Base-by-base conservation (phyloP, 306 rosid species). In the Corylus heterophylla region DNA sequence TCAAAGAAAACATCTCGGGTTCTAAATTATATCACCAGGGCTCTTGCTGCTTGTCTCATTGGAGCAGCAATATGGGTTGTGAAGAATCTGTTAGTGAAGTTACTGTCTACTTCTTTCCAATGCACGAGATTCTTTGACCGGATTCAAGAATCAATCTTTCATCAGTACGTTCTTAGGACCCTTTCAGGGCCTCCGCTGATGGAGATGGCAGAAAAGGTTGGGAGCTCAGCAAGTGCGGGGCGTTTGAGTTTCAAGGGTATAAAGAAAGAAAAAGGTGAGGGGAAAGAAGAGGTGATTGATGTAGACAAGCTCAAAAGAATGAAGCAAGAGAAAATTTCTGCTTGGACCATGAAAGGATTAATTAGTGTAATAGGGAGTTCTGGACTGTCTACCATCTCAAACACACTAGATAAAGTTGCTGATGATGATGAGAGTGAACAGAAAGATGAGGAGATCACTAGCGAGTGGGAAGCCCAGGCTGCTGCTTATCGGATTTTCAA, bases 301-400 rank as follows among this genome's bases (percentile, higher is more conserved):
- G 92, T 94, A 0, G 97, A 92, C 16, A 91, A 85, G 86, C 92
- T 94, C 12, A 87, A 88, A 62, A 91, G 87, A 76, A 91, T 89
- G 91, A 92, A 89, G 74, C 92, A 84, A 74, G 95, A 79, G 78
- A 92, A 82, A 39, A 83, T 94, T 84, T 94, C 97, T 54, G 92
- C 97, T 85, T 94, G 93, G 97, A 94, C 98, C 5, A 87, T 94
- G 93, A 92, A 82, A 83, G 93, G 91, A 20, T 84, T 94, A 75
- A 75, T 92, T 76, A 79, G 85, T 85, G 97, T 88, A 48, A 87
- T 94, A 25, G 81, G 85, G 42, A 82, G 82, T 71, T 88, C 97
- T 29, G 90, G 98, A 17, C 66, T 94, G 80, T 87, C 98, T 61
- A 91, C 91, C 61, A 85, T 91, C 47, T 85, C 91, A 58, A 78